These are phyloP conservation scores for Knufia petricola DNA, from an alignment of 2,329 filamentous ascomycete genomes.

Conservation along the genomic window DNA sequence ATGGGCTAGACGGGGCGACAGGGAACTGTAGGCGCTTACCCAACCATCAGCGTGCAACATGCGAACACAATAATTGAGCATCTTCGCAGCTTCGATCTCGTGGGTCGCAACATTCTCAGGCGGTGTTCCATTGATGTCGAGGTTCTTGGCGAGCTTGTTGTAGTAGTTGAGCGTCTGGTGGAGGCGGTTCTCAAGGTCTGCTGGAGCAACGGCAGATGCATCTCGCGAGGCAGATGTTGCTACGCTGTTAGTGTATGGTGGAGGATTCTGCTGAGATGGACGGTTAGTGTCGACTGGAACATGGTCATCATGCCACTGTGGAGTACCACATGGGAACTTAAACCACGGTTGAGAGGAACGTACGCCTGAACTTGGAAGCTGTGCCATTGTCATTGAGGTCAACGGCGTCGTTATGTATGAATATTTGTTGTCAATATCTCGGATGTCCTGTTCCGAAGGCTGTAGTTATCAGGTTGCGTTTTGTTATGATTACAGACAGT, in stretches of 20 bases:
- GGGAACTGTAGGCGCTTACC: neutral
- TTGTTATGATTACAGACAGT: no score
- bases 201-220: neutral
- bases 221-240: no score
- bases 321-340: no score
- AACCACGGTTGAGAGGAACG: no score
- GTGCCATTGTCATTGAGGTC: no score
- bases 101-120: neutral
- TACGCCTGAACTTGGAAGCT: no score
- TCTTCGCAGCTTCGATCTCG: neutral
- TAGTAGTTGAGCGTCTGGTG: neutral
- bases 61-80: constrained; percentile 1
- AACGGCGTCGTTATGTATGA: no score
- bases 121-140: neutral
- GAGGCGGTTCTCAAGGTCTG: neutral
- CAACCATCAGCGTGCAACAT: constrained; percentile 5
- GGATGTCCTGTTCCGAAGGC: no score
- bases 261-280: neutral
- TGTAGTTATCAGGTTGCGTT: no score
- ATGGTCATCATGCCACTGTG: no score
- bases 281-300: neutral
- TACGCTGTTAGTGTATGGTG: no score
- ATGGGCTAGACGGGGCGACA: neutral
- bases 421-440: no score
- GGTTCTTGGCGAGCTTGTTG: neutral